Evolutionary conservation across 2,329 filamentous ascomycete species (phyloP).

Genomic region (Fusarium tjaetaba): DNA sequence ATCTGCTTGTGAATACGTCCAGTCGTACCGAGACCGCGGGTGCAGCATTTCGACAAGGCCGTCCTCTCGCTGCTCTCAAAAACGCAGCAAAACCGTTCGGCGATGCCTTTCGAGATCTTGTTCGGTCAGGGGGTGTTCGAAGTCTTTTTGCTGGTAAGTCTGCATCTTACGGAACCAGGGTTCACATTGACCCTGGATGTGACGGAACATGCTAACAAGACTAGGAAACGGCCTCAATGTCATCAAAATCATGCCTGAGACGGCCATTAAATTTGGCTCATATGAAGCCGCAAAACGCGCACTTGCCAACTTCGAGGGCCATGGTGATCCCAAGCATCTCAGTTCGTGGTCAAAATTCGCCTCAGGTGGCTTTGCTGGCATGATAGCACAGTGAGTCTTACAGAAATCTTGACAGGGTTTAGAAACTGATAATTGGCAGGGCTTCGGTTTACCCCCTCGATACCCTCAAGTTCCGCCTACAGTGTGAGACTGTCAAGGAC

Average conservation of each 20-base stretch:
- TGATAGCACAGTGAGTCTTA: constrained; percentile 85
- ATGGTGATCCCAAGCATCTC: constrained; percentile 81
- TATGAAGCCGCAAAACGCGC: constrained; percentile 95
- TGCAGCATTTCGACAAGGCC: constrained; percentile 75
- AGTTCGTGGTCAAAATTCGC: constrained; percentile 88
- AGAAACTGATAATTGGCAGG: constrained; percentile 51
- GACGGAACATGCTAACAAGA: constrained; percentile 12
- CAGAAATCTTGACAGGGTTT: background rate
- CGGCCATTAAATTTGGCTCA: constrained; percentile 96
- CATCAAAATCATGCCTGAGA: constrained; percentile 98
- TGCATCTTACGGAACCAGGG: background rate
- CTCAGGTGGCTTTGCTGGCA: constrained; percentile 89
- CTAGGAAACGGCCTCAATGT: constrained; percentile 95
- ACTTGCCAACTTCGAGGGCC: constrained; percentile 87
- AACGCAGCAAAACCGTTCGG: constrained; percentile 75
- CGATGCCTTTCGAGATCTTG: constrained; percentile 80
- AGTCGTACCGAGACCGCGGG: constrained; percentile 62
- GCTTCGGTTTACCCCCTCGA: constrained; percentile 96
- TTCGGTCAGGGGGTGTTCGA: constrained; percentile 84
- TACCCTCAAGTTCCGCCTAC: constrained; percentile 83
- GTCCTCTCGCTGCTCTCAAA: constrained; percentile 70
- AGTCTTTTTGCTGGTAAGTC: constrained; percentile 90
- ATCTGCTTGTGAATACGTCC: constrained; percentile 89
- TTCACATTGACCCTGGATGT: background rate
- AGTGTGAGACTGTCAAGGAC: constrained; percentile 91